Conservation (phyloP, 257 asterid species). For the Handroanthus guayacan region DNA sequence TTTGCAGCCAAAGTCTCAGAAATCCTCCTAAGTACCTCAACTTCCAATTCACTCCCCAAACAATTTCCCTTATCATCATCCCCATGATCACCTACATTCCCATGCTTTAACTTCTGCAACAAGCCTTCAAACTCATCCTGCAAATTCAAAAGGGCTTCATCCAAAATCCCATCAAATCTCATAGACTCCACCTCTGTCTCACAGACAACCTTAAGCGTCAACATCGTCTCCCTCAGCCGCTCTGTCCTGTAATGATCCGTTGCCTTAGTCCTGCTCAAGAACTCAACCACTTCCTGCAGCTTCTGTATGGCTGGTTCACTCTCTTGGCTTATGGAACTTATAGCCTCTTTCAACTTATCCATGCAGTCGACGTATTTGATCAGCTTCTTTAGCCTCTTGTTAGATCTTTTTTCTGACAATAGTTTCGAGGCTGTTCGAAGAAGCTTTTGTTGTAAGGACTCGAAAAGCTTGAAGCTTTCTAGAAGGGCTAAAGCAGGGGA, state of each 20-base stretch:
- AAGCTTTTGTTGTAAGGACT: slow-evolving; percentile 64
- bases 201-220: slow-evolving; percentile 66
- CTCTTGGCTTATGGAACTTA: slow-evolving; percentile 55
- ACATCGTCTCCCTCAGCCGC: slow-evolving; percentile 67
- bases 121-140: slow-evolving; percentile 84
- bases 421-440: slow-evolving; percentile 51
- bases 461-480: slow-evolving; percentile 66
- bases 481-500: slow-evolving; percentile 74
- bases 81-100: slow-evolving; percentile 28
- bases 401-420: slow-evolving; percentile 45
- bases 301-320: slow-evolving; percentile 77
- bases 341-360: slow-evolving; percentile 53
- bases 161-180: slow-evolving; percentile 78
- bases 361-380: slow-evolving; percentile 69
- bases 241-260: slow-evolving; percentile 66
- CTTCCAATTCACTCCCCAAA: slow-evolving; percentile 66
- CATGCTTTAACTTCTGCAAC: slow-evolving; percentile 59
- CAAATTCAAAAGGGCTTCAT: slow-evolving; percentile 79
- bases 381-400: slow-evolving; percentile 52
- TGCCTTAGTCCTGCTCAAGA: slow-evolving; percentile 87
- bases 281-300: slow-evolving; percentile 88
- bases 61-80: slow-evolving; percentile 32
- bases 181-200: slow-evolving; percentile 78
- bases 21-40: slow-evolving; percentile 63
- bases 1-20: slow-evolving; percentile 64